phyloP scores from a whole-genome alignment of 2,329 filamentous ascomycete species.

The Fusarium newnesense region DNA sequence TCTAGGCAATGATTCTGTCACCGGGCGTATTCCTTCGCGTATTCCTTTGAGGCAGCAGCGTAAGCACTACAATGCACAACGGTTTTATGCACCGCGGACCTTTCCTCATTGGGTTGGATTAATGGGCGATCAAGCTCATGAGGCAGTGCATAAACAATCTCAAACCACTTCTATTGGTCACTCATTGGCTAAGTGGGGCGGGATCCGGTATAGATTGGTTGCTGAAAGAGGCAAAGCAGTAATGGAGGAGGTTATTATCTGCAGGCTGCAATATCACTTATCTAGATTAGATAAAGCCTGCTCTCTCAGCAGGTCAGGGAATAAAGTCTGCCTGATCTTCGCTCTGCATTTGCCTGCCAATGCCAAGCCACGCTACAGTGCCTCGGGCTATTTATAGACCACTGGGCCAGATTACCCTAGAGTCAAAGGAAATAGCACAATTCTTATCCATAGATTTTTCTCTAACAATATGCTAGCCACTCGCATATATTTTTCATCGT shows the following conservation, averaged over 20 bases:
- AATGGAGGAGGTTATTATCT: too few relatives aligned
- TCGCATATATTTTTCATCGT: accelerated
- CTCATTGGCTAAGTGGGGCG: neutral
- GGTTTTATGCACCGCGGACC: accelerated
- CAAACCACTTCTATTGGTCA: accelerated
- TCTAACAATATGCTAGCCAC: accelerated
- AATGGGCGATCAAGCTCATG: neutral
- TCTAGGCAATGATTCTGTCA: neutral
- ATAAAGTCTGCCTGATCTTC: neutral
- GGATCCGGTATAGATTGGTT: too few relatives aligned
- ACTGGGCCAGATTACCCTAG: neutral
- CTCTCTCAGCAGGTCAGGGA: too few relatives aligned
- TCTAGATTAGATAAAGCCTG: too few relatives aligned
- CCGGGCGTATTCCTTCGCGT: too few relatives aligned
- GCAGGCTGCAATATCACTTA: too few relatives aligned
- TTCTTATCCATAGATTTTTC: neutral
- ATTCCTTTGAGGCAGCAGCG: neutral
- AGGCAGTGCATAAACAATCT: accelerated
- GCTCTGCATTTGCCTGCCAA: neutral
- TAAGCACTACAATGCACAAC: neutral
- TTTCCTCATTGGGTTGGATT: accelerated
- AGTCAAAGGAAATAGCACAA: accelerated
- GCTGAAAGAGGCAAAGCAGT: too few relatives aligned
- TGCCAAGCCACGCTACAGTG: neutral
- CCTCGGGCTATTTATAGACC: neutral